Conservation (phyloP, 202 grass and related monocot species). For the Dendrocalamus latiflorus region DNA sequence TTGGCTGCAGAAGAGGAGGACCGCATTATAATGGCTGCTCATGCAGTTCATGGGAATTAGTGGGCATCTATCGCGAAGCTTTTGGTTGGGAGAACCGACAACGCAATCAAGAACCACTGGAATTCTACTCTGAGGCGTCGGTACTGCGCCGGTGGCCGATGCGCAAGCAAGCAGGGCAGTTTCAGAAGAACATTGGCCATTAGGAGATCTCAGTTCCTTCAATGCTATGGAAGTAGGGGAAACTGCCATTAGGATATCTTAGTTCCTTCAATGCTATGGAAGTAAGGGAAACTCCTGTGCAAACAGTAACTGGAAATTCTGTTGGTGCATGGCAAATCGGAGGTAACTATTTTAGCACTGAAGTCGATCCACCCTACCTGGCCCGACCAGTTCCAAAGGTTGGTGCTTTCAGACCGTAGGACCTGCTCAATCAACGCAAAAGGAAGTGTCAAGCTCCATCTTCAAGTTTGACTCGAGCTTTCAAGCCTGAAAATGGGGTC, state of each 20-base stretch:
- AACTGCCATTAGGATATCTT: slow-evolving; percentile 20
- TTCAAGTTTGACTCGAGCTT: slow-evolving; percentile 31
- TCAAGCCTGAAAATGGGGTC: slow-evolving; percentile 34
- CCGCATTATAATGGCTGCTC: slow-evolving; percentile 73
- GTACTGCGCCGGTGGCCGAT: slow-evolving; percentile 37
- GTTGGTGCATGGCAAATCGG: not conserved
- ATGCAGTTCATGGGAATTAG: slow-evolving; percentile 84
- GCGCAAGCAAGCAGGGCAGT: slow-evolving; percentile 37
- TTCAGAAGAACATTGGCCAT: slow-evolving; percentile 43
- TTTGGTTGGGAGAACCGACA: slow-evolving; percentile 90
- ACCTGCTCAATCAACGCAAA: slow-evolving; percentile 15
- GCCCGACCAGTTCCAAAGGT: slow-evolving; percentile 61
- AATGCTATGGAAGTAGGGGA: slow-evolving; percentile 23
- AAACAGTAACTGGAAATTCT: slow-evolving; percentile 37
- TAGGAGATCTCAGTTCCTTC: slow-evolving; percentile 36
- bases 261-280: slow-evolving; percentile 27
- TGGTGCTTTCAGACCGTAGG: slow-evolving; percentile 73
- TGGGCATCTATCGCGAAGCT: slow-evolving; percentile 89
- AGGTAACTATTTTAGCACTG: not conserved
- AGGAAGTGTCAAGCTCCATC: slow-evolving; percentile 16
- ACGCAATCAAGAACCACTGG: slow-evolving; percentile 98
- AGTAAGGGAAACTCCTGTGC: slow-evolving; percentile 34
- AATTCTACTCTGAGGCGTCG: slow-evolving; percentile 93
- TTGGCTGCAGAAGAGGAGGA: slow-evolving; percentile 85
- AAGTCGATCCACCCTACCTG: slow-evolving; percentile 61